Evolutionary conservation across 2,329 filamentous ascomycete genomes (phyloP).

Genomic region (Cladophialophora carrionii): DNA sequence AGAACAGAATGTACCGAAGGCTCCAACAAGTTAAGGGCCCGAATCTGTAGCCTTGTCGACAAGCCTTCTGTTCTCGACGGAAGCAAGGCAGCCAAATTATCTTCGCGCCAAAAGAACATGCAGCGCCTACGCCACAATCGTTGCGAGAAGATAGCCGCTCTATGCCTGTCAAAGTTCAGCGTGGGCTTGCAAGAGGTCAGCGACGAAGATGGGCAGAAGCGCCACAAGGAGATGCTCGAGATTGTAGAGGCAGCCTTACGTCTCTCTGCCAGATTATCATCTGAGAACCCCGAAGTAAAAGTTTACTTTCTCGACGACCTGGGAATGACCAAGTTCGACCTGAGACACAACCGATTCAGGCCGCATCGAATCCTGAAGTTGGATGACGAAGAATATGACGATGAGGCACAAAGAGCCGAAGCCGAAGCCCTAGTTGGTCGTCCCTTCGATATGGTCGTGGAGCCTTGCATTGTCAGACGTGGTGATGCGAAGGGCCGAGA

Average conservation of each 20-base stretch:
- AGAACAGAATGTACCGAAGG: neutral
- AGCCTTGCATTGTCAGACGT: neutral
- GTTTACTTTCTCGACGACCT: neutral
- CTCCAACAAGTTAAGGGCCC: neutral
- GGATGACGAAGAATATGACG: neutral
- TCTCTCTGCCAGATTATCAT: neutral
- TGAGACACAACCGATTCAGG: neutral
- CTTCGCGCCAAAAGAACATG: neutral
- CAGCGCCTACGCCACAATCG: neutral
- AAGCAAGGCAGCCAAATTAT: neutral
- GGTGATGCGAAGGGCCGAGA: neutral
- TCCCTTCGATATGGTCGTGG: slow-evolving; percentile 6
- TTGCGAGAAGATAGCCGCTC: neutral
- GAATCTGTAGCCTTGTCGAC: neutral
- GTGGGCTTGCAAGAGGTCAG: neutral
- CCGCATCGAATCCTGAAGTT: neutral
- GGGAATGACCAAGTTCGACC: neutral
- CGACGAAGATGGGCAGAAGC: neutral
- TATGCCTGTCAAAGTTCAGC: neutral
- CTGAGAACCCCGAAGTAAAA: neutral
- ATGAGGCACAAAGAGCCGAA: neutral
- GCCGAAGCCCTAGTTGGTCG: neutral
- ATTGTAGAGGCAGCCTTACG: neutral
- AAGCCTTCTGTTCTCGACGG: neutral
- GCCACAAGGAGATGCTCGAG: neutral